Base-by-base conservation (phyloP, 2,329 filamentous ascomycete genomes). In the Diaporthe aspalathi region DNA sequence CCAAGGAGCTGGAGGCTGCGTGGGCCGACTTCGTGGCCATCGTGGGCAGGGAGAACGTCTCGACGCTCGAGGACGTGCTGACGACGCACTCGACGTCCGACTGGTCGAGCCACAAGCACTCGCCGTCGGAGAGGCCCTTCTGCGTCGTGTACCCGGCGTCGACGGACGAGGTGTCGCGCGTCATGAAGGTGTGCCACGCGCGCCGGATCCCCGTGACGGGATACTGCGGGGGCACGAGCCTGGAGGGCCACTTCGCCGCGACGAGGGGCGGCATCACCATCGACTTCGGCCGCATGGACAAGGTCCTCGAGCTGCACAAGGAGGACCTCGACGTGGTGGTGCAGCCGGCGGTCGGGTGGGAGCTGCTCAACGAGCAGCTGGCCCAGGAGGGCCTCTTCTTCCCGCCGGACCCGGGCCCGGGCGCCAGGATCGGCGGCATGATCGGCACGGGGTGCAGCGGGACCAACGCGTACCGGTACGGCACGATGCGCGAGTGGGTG, bases 401-500 rank as follows among this genome's bases (percentile, higher is more conserved):
- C 79, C 94, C 94, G 5, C 93, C 93, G 0, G 94, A 97, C 78
- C 94, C 94, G 5, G 93, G 93, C 35, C 94, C 94, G 57, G 93
- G 93, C 9, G 94, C 94, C 66, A 92, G 92, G 87, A 95, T 97
- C 74, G 94, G 94, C 65, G 94, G 94, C 24, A 93, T 93, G 91
- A 88, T 93, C 5, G 90, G 89, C 1, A 93, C 91, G 14, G 85
- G 85, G 60, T 87, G 85, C 78, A 87, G 84, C 72, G 94, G 94
- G 62, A 96, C 93, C 2, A 96, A 97, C 79, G 90, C 93, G 4
- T 94, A 94, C 79, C 87, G 93, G 62, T 96, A 96, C 78, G 94
- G 93, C 66, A 96, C 93, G 0, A 96, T 96, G 93, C 89, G 92
- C 68, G 94, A 97, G 78, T 97, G 93, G 93, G 93, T 96, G 1